Base-by-base conservation (phyloP, 495 filamentous ascomycete species). In the Penicillium manginii region DNA sequence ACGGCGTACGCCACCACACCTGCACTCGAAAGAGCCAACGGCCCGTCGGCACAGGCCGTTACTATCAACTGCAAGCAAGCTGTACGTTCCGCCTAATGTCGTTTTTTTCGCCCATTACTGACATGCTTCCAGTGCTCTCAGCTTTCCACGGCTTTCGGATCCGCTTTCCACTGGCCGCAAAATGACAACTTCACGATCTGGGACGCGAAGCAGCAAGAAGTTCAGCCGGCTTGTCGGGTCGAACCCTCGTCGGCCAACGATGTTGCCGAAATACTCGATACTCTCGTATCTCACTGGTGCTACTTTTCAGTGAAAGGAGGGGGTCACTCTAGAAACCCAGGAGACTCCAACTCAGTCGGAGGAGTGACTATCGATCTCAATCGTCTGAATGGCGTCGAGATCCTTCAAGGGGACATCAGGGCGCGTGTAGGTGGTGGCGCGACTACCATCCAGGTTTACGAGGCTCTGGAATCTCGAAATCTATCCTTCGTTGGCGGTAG, bases 251-350 rank as follows among this genome's bases (percentile, higher is more conserved):
- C 64, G 10, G 59, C 60, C 12, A 23, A 3, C 71, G 76, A 73
- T n/a, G 68, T 72, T n/a, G 52, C 68, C 11, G 35, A 51, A 1
- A 54, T 63, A 0, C 29, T 68, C 6, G 21, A 52, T 35, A 50
- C 66, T 15, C 46, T 66, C 3, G 51, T 55, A 1, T 49, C 49
- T 19, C 50, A 63, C 18, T 51, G 58, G 51, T 81, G 81, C 63
- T 61, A 58, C 8, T 83, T 83, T 59, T 70, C 81, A 3, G 63
- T 83, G 52, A 82, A 81, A 48, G 77, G 79, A 2, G 81, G 81
- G 14, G 80, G 80, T 1, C 69, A 70, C 45, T 49, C 54, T 0
- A 31, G 61, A 19, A 29, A 58, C 51, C 65, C 66, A 1, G 64
- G 58, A 11, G 64, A 68, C 10, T 70, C 70, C 0, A 72, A 68